phyloP scores from a whole-genome alignment of 495 filamentous ascomycete species.

The Astrothelium subdiscretum region DNA sequence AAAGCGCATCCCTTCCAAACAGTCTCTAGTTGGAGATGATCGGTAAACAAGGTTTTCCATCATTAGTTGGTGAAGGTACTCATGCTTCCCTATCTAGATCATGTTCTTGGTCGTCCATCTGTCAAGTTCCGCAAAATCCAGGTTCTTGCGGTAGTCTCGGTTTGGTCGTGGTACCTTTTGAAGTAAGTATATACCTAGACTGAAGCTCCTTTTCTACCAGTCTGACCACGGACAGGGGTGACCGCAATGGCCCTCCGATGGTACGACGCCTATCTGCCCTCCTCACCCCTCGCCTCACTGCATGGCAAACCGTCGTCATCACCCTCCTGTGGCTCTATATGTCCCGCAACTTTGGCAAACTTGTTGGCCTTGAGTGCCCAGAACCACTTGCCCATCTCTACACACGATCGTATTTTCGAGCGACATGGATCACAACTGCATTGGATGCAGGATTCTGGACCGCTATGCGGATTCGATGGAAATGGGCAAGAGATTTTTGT shows the following conservation, averaged over 20 bases:
- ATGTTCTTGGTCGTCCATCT: conserved; percentile 84
- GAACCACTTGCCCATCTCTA: conserved; percentile 94
- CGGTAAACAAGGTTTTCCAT: not conserved
- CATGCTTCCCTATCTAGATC: conserved; percentile 43
- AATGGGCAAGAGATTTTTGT: conserved; percentile 70
- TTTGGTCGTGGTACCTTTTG: conserved; percentile 76
- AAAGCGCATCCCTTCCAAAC: too few relatives aligned
- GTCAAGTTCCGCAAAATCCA: conserved; percentile 85
- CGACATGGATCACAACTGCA: conserved; percentile 92
- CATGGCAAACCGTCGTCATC: conserved; percentile 80
- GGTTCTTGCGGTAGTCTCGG: conserved; percentile 77
- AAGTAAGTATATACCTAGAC: conserved; percentile 40
- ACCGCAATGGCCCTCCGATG: conserved; percentile 76
- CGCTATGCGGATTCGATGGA: conserved; percentile 78
- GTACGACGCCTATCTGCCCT: conserved; percentile 59
- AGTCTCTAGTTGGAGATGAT: not conserved
- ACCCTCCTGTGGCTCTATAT: conserved; percentile 88
- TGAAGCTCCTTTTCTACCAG: not conserved
- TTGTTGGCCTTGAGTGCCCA: conserved; percentile 81
- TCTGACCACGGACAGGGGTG: conserved; percentile 44
- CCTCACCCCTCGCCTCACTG: conserved; percentile 57
- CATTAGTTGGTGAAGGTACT: not conserved
- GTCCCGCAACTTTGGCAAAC: conserved; percentile 82
- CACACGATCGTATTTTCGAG: conserved; percentile 86
- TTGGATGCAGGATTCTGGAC: conserved; percentile 97